A percentile compares a stretch with the other conserved stretches of the same genome.
Conservation (phyloP, 139 green algal genomes). For the Tetraselmis chui region DNA sequence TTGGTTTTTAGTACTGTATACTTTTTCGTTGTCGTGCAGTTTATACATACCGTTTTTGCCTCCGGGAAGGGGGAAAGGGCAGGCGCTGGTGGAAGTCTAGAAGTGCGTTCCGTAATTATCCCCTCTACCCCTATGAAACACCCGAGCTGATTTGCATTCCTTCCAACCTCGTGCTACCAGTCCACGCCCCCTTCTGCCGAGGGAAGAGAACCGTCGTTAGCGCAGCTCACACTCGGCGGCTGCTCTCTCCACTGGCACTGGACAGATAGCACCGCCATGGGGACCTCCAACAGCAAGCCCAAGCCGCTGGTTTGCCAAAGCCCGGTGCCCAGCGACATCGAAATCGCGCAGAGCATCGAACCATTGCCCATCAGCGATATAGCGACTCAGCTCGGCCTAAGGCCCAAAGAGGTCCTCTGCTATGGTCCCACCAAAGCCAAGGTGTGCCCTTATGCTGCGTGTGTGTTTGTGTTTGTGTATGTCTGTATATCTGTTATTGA, state of each 20-base stretch:
- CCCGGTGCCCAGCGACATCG: conserved; percentile 83
- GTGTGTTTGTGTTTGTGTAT: background rate
- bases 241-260: background rate
- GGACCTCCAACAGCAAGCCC: background rate
- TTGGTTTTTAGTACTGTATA: too few relatives aligned
- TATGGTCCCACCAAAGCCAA: conserved; percentile 90
- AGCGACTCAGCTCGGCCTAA: conserved; percentile 62
- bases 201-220: too few relatives aligned
- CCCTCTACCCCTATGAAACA: too few relatives aligned
- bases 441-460: conserved; percentile 41
- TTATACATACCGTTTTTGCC: too few relatives aligned
- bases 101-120: too few relatives aligned
- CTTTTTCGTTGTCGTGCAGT: too few relatives aligned
- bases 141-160: too few relatives aligned
- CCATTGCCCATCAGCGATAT: conserved; percentile 72
- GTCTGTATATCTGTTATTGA: background rate
- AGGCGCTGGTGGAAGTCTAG: too few relatives aligned
- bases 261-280: background rate
- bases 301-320: background rate
- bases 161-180: too few relatives aligned
- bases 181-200: too few relatives aligned
- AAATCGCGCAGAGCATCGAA: conserved; percentile 75
- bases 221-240: too few relatives aligned
- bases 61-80: too few relatives aligned
- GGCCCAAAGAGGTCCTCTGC: conserved; percentile 64